Evolutionary conservation across 2,329 filamentous ascomycete genomes (phyloP).

Genomic region (Epichloe bromicola): DNA sequence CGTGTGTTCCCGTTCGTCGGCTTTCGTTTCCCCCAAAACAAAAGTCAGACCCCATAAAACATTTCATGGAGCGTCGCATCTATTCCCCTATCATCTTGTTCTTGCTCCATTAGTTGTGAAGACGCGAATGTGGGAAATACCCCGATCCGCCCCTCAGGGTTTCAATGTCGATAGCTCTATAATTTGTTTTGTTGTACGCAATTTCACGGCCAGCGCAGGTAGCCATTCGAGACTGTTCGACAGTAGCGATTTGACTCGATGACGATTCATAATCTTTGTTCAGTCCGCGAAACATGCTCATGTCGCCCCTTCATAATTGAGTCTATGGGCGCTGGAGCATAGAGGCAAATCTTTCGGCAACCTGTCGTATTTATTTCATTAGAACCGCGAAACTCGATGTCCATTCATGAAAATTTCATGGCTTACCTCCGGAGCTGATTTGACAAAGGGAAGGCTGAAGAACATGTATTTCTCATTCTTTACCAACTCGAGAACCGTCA

Average conservation of each 20-base stretch:
- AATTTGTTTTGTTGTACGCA: background rate
- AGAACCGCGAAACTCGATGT: background rate
- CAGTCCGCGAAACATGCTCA: background rate
- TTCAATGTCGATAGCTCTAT: background rate
- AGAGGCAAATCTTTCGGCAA: conserved; percentile 24
- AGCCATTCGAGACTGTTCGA: background rate
- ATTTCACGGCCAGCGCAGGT: background rate
- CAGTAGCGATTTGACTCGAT: background rate
- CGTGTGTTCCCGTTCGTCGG: background rate
- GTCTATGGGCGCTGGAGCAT: conserved; percentile 22
- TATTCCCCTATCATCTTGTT: conserved; percentile 4
- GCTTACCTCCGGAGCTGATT: conserved; percentile 71
- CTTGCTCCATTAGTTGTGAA: background rate
- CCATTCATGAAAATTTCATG: background rate
- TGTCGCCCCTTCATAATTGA: background rate
- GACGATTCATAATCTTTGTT: background rate
- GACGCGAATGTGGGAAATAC: background rate
- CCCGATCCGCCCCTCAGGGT: background rate
- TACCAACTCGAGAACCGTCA: conserved; percentile 75
- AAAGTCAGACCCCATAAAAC: conserved; percentile 3
- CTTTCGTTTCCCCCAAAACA: conserved; percentile 16
- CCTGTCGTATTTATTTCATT: conserved; percentile 12
- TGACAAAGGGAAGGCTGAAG: conserved; percentile 87
- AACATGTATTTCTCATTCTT: conserved; percentile 87
- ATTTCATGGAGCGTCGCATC: conserved; percentile 5